Base-by-base conservation (phyloP, 257 asterid species). In the Solanum raphanifolium region DNA sequence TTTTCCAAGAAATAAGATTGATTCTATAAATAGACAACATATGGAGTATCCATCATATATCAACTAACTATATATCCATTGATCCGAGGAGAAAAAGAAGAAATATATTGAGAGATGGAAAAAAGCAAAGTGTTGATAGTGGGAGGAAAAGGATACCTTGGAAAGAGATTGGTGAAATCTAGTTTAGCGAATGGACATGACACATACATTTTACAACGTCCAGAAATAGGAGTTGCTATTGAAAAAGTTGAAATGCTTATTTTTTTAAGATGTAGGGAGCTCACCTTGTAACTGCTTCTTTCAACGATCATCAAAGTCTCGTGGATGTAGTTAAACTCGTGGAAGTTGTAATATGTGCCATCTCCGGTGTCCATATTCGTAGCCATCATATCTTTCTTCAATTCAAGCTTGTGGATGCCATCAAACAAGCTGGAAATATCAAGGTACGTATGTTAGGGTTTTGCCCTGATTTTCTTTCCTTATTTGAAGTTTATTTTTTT, bases 101-200 rank as follows among this genome's bases (percentile, higher is more conserved):
- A 74, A 75, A 48, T 21, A 41, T 41, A 41, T 41, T 41, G 65
- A 75, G 55, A 23, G 43, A 75, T 75, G 98, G 93, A 31, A 7
- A 94, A 93, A 48, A 93, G 96, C 87, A 93, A 90, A 87, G 91
- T 96, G 87, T 95, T 96, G 16, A 92, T 96, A 2, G 97, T 95
- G 9, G 99, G 99, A 41, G 98, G 99, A 16, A 96, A 97, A 0
- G 97, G 99, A 0, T 96, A 92, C 91, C 35, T 94, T 4, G 99
- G 99, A 1, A 94, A 88, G 88, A 92, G 94, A 90, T 88, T 95
- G 1, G 98, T 96, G 21, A 91, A 82, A 92, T 98, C 98, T 4
- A 92, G 99, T 81, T 90, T 96, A 88, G 95, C 92, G 55, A 93
- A 90, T 89, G 97, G 98, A 60, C 95, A 96, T 89, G 90, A 81